Evolutionary conservation across 2,329 filamentous ascomycete genomes (phyloP).

Genomic region (Chrysoporthe puriensis): DNA sequence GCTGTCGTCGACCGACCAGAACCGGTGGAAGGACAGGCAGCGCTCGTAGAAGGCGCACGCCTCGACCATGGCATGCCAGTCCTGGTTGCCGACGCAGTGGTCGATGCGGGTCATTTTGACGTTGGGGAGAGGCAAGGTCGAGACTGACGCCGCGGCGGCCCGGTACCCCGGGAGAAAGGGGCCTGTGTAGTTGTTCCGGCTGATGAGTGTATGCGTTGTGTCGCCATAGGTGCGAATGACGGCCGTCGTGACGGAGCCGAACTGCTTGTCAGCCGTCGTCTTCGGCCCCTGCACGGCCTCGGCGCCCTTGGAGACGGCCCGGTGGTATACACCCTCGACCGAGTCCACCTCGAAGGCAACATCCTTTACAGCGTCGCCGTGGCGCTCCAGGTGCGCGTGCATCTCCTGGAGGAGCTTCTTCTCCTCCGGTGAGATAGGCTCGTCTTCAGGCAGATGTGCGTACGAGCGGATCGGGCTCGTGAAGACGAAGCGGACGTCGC

Average conservation of each 20-base stretch:
- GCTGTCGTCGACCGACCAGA: constrained; percentile 95
- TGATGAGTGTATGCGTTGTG: constrained; percentile 90
- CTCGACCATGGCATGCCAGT: constrained; percentile 83
- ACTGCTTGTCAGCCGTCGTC: constrained; percentile 56
- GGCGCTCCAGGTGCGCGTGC: constrained; percentile 79
- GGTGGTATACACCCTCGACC: constrained; percentile 76
- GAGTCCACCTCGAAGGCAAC: constrained; percentile 94
- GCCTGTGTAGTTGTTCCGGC: constrained; percentile 70
- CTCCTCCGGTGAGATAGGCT: constrained; percentile 67
- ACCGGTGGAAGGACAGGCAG: constrained; percentile 89
- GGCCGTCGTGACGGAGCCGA: constrained; percentile 72
- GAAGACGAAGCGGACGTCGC: constrained; percentile 78
- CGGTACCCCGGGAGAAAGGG: constrained; percentile 84
- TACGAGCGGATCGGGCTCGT: constrained; percentile 76
- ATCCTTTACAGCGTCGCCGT: constrained; percentile 94
- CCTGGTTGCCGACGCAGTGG: constrained; percentile 97
- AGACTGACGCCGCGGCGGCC: constrained; percentile 47
- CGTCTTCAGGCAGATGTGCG: constrained; percentile 57
- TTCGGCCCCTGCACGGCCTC: constrained; percentile 65
- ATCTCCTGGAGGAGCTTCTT: constrained; percentile 71
- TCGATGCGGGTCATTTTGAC: constrained; percentile 79
- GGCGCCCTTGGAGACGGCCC: constrained; percentile 69
- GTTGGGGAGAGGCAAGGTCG: constrained; percentile 56
- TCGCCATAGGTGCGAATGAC: constrained; percentile 92
- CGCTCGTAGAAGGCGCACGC: constrained; percentile 79